Evolutionary conservation across 148 eudicot species (phyloP).

Genomic region (Chenopodium berlandieri): DNA sequence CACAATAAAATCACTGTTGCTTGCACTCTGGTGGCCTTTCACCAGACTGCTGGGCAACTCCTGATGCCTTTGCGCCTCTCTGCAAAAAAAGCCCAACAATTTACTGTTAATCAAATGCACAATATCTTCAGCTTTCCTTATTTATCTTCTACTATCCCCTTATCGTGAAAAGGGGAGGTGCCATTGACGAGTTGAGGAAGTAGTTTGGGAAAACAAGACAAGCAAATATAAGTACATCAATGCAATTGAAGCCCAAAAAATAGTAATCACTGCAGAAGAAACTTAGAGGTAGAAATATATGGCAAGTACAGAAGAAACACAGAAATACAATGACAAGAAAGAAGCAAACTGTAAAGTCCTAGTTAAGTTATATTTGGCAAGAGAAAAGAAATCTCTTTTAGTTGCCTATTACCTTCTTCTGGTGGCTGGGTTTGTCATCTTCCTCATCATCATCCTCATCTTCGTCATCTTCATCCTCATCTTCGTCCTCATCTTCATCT

Average conservation of each 20-base stretch:
- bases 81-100: background rate
- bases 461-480: conserved; percentile 38
- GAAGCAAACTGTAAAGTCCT: background rate
- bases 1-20: conserved; percentile 44
- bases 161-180: no score
- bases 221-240: background rate
- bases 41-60: conserved; percentile 36
- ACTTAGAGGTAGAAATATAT: background rate
- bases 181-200: background rate
- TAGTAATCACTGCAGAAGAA: no score
- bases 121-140: background rate
- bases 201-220: background rate
- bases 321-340: background rate
- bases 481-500: conserved; percentile 38
- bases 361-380: background rate
- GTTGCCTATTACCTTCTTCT: conserved; percentile 24
- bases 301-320: background rate
- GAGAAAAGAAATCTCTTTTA: background rate
- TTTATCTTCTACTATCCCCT: no score
- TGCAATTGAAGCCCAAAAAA: background rate
- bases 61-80: conserved; percentile 47
- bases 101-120: background rate
- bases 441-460: conserved; percentile 44
- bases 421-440: conserved; percentile 11
- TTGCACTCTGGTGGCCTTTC: conserved; percentile 90